Conservation (phyloP, 2,329 filamentous ascomycete species). For the Thermochaetoides dissita region DNA sequence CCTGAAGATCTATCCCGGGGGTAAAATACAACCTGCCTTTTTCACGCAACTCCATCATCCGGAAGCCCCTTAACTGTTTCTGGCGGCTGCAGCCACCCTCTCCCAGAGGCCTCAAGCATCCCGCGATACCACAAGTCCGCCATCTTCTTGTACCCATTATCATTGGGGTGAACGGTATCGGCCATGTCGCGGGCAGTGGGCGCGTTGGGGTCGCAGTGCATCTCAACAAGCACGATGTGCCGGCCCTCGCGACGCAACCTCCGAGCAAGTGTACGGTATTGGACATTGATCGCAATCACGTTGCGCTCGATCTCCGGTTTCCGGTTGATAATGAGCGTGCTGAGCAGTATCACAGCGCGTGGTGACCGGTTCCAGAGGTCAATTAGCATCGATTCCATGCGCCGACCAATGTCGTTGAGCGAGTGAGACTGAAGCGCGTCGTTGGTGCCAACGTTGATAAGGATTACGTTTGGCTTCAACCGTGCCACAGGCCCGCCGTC, state of each 20-base stretch:
- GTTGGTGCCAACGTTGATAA: conserved; percentile 31
- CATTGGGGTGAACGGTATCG: conserved; percentile 27
- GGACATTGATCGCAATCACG: conserved; percentile 22
- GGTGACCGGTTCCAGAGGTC: conserved; percentile 21
- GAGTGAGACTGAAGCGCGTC: conserved; percentile 24
- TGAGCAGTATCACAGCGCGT: conserved; percentile 23
- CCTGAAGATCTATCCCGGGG: no score
- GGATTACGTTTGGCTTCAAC: conserved; percentile 26
- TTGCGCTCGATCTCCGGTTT: conserved; percentile 13
- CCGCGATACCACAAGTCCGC: conserved; percentile 25
- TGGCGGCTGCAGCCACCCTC: conserved; percentile 22
- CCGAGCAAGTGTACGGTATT: conserved; percentile 19
- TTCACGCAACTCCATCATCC: conserved; percentile 9
- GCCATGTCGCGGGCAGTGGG: conserved; percentile 20
- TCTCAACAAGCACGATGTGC: conserved; percentile 26
- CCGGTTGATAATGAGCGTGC: conserved; percentile 22
- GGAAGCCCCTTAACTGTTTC: conserved; percentile 12
- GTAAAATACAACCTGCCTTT: no score
- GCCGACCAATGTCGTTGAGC: conserved; percentile 18
- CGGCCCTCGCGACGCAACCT: conserved; percentile 17
- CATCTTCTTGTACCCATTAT: conserved; percentile 28
- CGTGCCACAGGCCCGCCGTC: conserved; percentile 15
- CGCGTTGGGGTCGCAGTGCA: conserved; percentile 20
- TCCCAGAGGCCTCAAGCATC: conserved; percentile 9
- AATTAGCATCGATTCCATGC: conserved; percentile 24